Conservation (phyloP, 2,329 filamentous ascomycete genomes). For the Hypoxylon sp. region DNA sequence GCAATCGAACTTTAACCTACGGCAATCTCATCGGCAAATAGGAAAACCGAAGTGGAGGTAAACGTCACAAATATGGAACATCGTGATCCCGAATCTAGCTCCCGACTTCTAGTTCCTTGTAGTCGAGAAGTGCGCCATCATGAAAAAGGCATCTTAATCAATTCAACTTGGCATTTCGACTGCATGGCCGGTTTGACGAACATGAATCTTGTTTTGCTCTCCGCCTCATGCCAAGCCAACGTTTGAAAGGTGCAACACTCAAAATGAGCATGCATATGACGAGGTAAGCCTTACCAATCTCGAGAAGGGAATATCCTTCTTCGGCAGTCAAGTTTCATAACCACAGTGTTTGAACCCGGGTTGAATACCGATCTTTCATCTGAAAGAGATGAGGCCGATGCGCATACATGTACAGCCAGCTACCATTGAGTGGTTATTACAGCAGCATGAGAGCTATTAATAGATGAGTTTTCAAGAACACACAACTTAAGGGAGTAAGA, state of each 20-base stretch:
- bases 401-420: neutral
- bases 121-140: slow-evolving; percentile 2
- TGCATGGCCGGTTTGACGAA: slow-evolving; percentile 4
- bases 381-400: neutral
- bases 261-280: neutral
- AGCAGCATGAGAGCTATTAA: neutral
- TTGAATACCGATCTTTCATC: neutral
- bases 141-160: slow-evolving; percentile 9
- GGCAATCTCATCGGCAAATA: slow-evolving; percentile 44
- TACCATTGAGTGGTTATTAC: neutral
- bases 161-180: slow-evolving; percentile 4
- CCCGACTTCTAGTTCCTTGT: slow-evolving; percentile 1
- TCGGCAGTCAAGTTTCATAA: slow-evolving; percentile 20
- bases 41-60: slow-evolving; percentile 24
- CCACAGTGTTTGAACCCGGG: neutral
- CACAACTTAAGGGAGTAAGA: neutral
- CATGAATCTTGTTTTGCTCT: slow-evolving; percentile 13
- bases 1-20: slow-evolving; percentile 27
- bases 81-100: slow-evolving; percentile 30
- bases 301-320: neutral
- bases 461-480: neutral
- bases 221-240: slow-evolving; percentile 1
- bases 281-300: slow-evolving; percentile 26
- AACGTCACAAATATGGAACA: slow-evolving; percentile 31
- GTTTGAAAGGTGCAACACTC: slow-evolving; percentile 9